phyloP scores from a whole-genome alignment of 306 rosid genomes.

The Carpinus viminea region DNA sequence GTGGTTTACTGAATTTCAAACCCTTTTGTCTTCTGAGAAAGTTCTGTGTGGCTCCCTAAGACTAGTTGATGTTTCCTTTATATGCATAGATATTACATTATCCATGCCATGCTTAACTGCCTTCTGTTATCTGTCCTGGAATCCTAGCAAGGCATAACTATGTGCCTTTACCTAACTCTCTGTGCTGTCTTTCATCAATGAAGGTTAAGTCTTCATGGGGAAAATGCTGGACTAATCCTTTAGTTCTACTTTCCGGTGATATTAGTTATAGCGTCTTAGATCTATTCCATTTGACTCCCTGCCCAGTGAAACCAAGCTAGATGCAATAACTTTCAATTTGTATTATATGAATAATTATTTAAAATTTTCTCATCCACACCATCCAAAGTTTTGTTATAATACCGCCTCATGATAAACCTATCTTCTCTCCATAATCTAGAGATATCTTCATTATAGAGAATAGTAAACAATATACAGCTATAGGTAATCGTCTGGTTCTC shows the following conservation, averaged over 20 bases:
- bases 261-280: not conserved
- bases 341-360: not conserved
- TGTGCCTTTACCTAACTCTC: not conserved
- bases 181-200: not conserved
- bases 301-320: not conserved
- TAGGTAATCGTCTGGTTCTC: not conserved
- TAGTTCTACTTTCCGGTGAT: not conserved
- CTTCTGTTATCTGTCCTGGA: not conserved
- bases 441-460: not conserved
- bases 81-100: not conserved
- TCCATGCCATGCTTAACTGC: not conserved
- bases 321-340: not conserved
- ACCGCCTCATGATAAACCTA: not conserved
- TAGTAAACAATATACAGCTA: not conserved
- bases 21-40: not conserved
- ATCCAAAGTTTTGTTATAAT: not conserved
- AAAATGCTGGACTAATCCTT: not conserved
- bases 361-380: not conserved
- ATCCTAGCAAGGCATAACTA: not conserved
- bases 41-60: not conserved
- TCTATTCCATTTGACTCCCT: not conserved
- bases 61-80: not conserved
- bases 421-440: not conserved
- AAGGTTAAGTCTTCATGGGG: not conserved
- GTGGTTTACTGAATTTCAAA: not conserved